Evolutionary conservation across 1,139 yeast genomes (phyloP).

Genomic region (Suhomyces guaymorum): DNA sequence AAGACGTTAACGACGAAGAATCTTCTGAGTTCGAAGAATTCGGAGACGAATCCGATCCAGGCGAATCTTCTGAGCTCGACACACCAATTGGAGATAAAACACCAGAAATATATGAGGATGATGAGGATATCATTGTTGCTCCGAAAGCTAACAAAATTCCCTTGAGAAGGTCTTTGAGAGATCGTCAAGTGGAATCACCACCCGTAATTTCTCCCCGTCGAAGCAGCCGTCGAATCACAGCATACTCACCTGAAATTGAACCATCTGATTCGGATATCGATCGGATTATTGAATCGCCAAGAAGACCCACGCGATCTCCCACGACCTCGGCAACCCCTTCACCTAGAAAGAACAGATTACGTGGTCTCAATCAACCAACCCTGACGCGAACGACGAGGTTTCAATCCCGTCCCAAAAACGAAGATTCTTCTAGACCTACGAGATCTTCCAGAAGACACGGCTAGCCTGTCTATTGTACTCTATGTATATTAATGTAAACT

Average conservation of each 20-base stretch:
- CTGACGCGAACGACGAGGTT: not conserved
- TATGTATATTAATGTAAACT: constrained; percentile 13
- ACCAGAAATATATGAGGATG: not conserved
- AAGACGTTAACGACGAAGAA: constrained; percentile 12
- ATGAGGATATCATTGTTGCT: not conserved
- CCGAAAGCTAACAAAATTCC: not conserved
- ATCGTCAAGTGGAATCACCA: too few relatives aligned
- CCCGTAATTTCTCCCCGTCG: too few relatives aligned
- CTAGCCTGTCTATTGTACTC: constrained; percentile 9
- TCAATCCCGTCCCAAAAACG: not conserved
- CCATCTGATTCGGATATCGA: too few relatives aligned
- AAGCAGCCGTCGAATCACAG: too few relatives aligned
- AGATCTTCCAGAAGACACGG: constrained; percentile 4
- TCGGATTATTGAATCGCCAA: too few relatives aligned
- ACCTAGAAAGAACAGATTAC: not conserved
- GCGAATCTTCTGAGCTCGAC: constrained; percentile 17
- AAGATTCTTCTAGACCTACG: not conserved
- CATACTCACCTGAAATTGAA: too few relatives aligned
- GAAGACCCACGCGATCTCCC: constrained; percentile 1
- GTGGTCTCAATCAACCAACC: not conserved
- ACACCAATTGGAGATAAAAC: constrained; percentile 1
- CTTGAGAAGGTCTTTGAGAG: too few relatives aligned
- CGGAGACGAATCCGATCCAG: constrained; percentile 6
- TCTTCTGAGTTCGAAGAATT: constrained; percentile 10
- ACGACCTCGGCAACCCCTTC: not conserved